Evolutionary conservation across 352 stramenopile species (phyloP), one percentile per base, ranked within the genome.

Genomic region (Globisporangium sylvaticum): DNA sequence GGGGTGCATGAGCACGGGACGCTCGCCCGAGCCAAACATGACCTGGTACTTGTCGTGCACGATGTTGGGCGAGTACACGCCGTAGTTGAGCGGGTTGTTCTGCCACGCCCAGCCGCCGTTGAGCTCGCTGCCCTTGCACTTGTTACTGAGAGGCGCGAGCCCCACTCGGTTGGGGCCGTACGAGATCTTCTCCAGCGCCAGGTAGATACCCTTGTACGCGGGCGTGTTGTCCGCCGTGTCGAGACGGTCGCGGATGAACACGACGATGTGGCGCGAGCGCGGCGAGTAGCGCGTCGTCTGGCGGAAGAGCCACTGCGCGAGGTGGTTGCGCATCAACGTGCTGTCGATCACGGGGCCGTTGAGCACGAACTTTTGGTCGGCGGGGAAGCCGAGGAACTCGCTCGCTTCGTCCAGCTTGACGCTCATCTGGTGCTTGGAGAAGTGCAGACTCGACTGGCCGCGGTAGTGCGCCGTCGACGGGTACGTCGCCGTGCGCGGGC

Each of bases 41-140:
- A 68, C 66, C 12, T 83, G 75, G 46, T 87, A 84, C 75, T 84
- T 75, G 64, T 90, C 82, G 25, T 75, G 48, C 34, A 90, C 56
- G 27, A 91, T 62, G 62, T 91, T 91, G 0, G 83, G 81, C 61
- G 81, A 70, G 58, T 70, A 70, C 20, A 65, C 58, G n/a, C 65
- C 65, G 37, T 70, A 70, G 55, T 90, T 91, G 0, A 83, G 78
- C 53, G 81, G 87, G 58, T 94, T 80, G 65, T 91, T 91, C 64
- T 89, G 81, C 86, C 86, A 94, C 54, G 84, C 84, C 86, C 86
- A 94, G 32, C 86, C 86, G 18, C 86, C 86, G 15, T 65, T 79
- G 61, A 91, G 48, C 20, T 88, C 79, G n/a, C 76, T 68, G 1
- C 75, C 73, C 3, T 68, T 70, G 62, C 83, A 92, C 8, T 65